A percentile compares a stretch with the other conserved stretches of the same genome.
phyloP scores from a whole-genome alignment of 192 early-diverging fungal genomes.

The Coemansia sp. region DNA sequence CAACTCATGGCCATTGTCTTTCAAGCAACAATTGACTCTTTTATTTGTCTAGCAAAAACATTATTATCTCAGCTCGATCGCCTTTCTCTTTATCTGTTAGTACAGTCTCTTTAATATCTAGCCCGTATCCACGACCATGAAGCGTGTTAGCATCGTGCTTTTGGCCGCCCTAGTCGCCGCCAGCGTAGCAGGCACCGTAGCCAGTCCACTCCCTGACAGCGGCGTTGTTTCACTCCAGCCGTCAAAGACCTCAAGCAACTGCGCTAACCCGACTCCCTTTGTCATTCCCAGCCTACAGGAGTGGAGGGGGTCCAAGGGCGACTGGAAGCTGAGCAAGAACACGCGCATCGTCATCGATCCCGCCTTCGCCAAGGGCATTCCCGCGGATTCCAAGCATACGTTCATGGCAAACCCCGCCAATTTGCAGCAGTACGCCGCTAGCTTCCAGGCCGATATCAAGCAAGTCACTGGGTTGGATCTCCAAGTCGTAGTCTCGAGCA shows the following conservation, averaged over 20 bases:
- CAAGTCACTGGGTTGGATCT: slow-evolving; percentile 36
- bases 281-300: slow-evolving; percentile 49
- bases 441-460: slow-evolving; percentile 43
- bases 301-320: slow-evolving; percentile 40
- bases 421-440: slow-evolving; percentile 37
- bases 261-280: slow-evolving; percentile 44
- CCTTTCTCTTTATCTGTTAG: not conserved
- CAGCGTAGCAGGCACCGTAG: slow-evolving; percentile 22
- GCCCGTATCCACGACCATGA: slow-evolving; percentile 17
- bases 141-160: slow-evolving; percentile 27
- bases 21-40: not conserved
- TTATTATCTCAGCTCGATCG: not conserved
- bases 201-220: slow-evolving; percentile 31
- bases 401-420: slow-evolving; percentile 47
- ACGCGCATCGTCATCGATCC: slow-evolving; percentile 48
- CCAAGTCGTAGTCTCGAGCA: slow-evolving; percentile 33
- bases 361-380: slow-evolving; percentile 33
- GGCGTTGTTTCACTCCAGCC: slow-evolving; percentile 7
- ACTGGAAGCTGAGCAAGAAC: slow-evolving; percentile 33
- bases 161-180: slow-evolving; percentile 38
- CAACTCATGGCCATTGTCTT: not conserved
- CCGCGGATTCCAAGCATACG: slow-evolving; percentile 30
- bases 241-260: slow-evolving; percentile 5
- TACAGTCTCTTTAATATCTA: not conserved
- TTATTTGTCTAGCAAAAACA: not conserved